Evolutionary conservation across 2,329 filamentous ascomycete genomes (phyloP), one percentile per base, ranked within the genome.

Genomic region (Lachnellula occidentalis): DNA sequence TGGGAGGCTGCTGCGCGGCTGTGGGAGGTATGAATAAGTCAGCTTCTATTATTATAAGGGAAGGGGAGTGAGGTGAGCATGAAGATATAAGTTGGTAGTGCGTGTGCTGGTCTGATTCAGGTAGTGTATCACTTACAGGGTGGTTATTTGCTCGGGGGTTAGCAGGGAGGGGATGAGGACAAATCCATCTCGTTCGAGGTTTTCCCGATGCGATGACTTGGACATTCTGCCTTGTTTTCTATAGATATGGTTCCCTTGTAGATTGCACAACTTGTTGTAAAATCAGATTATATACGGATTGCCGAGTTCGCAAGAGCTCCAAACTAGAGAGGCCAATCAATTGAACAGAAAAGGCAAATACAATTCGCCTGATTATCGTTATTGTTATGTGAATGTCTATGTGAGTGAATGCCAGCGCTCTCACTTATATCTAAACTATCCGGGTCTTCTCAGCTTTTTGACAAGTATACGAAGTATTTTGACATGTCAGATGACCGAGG

Each of bases 131-230:
- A 27, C 27, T 8, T 27, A 27, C 27, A 92, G 82, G 19, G 72
- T 64, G 22, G 74, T 58, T 45, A 94, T 74, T 57, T 83, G 76
- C 17, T 72, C 54, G 2, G 77, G 70, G 54, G 76, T 72, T 64
- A 95, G 76, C 59, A 89, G 75, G 36, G 78, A 79, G 41, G 82
- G 85, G 65, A 94, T 78, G 53, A 87, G 73, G 48, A 92, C 86
- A 76, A 86, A 95, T 70, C 90, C 90, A 70, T 94, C 81, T 51
- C 74, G 74, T 58, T 84, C 77, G 62, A 92, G 85, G 34, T 59
- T 50, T 2, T 65, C 60, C 51, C 67, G 64, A 48, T 64, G 57
- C 2, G 45, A 24, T 48, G 58, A 53, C 47, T 61, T 57, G 7
- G 64, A 34, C 59, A 64, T 63, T 48, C 43, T 41, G 22, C 5